Percentiles rank a stretch among this genome's conserved stretches.
phyloP scores from a whole-genome alignment of 2,329 filamentous ascomycete genomes.

The Pyricularia sp. region DNA sequence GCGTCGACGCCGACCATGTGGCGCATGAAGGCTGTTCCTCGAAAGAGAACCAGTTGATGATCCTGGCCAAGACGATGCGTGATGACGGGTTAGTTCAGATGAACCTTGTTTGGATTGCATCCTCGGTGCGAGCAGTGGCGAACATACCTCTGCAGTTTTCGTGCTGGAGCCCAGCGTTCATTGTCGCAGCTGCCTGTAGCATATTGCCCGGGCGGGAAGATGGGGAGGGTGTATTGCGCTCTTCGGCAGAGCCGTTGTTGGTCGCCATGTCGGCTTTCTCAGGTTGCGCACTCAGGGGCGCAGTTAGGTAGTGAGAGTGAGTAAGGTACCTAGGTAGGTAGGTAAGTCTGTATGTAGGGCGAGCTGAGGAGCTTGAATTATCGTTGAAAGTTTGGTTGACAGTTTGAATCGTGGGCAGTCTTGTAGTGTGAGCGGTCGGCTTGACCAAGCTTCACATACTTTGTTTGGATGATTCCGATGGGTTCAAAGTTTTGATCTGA shows the following conservation, averaged over 20 bases:
- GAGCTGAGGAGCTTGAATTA: neutral
- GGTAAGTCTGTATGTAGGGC: neutral
- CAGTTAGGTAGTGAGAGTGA: neutral
- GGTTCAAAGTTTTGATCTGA: neutral
- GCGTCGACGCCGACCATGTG: conserved; percentile 47
- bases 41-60: conserved; percentile 43
- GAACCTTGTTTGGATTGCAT: neutral
- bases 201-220: conserved; percentile 60
- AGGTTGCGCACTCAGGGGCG: neutral
- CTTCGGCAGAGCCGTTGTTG: neutral
- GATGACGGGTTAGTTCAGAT: neutral
- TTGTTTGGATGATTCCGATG: neutral
- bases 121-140: conserved; percentile 14
- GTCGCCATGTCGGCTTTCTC: neutral
- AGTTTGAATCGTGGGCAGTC: neutral
- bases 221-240: conserved; percentile 44
- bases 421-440: neutral
- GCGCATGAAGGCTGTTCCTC: conserved; percentile 31
- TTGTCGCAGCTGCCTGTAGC: conserved; percentile 65
- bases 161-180: conserved; percentile 67
- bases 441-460: neutral
- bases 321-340: neutral
- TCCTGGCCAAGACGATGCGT: neutral
- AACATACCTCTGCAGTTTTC: conserved; percentile 48
- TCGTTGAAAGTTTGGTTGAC: neutral